Evolutionary conservation across 345 rosid genomes (phyloP), one percentile per base, ranked within the genome.

Genomic region (Populus nigra): DNA sequence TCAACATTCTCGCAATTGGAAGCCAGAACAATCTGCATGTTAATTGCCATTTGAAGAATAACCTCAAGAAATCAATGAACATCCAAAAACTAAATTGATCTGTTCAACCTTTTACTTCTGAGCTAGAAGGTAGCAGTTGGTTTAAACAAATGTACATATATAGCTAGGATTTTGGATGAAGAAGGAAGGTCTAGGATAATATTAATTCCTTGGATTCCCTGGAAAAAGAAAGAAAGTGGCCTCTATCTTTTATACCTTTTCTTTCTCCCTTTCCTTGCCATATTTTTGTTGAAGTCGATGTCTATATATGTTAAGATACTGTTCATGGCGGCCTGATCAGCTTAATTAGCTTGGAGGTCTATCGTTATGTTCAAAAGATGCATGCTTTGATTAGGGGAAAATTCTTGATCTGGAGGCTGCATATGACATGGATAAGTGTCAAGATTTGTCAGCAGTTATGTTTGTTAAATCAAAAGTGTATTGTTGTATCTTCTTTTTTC

Each of bases 21-120:
- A n/a, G 87, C 94, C 38, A 82, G 86, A 75, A 94, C 90, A 43
- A 92, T 87, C 85, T 91, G 98, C 88, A 90, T 83, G 78, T 87
- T 71, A 43, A 10, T 11, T 33, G 76, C 89, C 97, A 92, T 94
- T 68, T 38, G n/a, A 12, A 3, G 63, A 23, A 22, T 2, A 22
- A 59, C 45, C 55, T 12, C 33, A 6, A 23, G 17, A 12, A 11
- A 12, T 10, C 2, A 6, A 16, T 13, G 55, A 75, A 5, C 50
- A 62, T 27, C 61, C 61, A 45, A 43, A 5, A 12, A 57, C 27
- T 31, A 41, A 45, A 45, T 4, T 23, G 18, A 8, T 9, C 50
- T 31, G 13, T 49, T n/a, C 66, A 18, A 1, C 70, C 0, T 33
- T 0, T 35, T 33, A 1, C 11, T 66, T 66, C 23, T 33, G 69